Percentiles rank a stretch among this genome's conserved stretches.
These are phyloP conservation scores for Przewalskia tangutica DNA, from an alignment of 257 asterid species.

Conservation along the genomic window DNA sequence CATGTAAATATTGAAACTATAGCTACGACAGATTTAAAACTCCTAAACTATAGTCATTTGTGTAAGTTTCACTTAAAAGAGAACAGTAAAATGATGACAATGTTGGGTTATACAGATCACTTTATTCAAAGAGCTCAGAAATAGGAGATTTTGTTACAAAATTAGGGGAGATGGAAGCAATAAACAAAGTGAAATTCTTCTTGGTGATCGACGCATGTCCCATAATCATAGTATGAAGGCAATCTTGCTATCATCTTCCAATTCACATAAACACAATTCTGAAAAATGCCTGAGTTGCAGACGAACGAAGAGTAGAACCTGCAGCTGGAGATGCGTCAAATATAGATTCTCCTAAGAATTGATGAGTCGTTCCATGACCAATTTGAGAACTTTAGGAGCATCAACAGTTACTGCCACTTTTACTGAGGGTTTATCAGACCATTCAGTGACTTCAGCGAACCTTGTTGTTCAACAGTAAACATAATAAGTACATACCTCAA, in stretches of 20 bases:
- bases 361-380: slow-evolving; percentile 87
- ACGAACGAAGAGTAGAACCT: neutral
- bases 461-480: slow-evolving; percentile 19
- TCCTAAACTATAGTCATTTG: too few relatives aligned
- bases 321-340: neutral
- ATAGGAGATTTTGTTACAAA: neutral
- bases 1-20: too few relatives aligned
- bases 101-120: neutral
- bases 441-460: slow-evolving; percentile 72
- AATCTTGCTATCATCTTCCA: neutral
- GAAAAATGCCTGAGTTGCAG: neutral
- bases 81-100: neutral
- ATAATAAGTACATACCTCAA: neutral
- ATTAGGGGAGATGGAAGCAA: neutral
- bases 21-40: too few relatives aligned
- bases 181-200: neutral
- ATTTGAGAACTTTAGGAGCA: slow-evolving; percentile 59
- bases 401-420: slow-evolving; percentile 94
- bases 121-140: neutral
- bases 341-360: slow-evolving; percentile 24
- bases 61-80: too few relatives aligned
- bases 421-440: slow-evolving; percentile 74
- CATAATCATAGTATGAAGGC: neutral
- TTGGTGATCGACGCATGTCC: neutral
- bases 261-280: neutral